Conservation (phyloP, 352 stramenopile species). For the Pythium aquatile region DNA sequence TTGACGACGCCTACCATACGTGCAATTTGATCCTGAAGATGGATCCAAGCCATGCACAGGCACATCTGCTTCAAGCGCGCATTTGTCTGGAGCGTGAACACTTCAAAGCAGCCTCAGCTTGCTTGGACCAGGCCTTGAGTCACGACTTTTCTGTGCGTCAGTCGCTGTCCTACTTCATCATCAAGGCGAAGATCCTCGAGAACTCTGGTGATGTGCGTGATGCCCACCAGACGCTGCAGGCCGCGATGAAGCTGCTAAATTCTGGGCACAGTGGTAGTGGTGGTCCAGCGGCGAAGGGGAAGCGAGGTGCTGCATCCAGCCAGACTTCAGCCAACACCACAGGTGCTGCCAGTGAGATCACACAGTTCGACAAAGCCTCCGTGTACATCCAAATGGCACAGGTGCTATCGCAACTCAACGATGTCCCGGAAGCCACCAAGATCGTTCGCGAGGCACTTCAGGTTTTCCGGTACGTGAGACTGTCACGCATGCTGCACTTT, state of each 20-base stretch:
- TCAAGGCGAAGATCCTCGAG: slow-evolving; percentile 85
- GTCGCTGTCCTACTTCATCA: slow-evolving; percentile 82
- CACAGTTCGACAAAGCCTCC: slow-evolving; percentile 80
- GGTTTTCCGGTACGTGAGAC: slow-evolving; percentile 50
- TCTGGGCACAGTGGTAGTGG: not conserved
- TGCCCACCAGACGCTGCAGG: slow-evolving; percentile 73
- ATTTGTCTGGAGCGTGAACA: slow-evolving; percentile 81
- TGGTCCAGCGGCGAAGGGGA: slow-evolving; percentile 11
- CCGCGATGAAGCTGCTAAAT: slow-evolving; percentile 69
- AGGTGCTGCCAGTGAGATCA: slow-evolving; percentile 31
- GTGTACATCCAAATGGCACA: slow-evolving; percentile 88
- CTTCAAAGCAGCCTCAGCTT: slow-evolving; percentile 59
- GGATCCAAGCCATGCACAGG: slow-evolving; percentile 66
- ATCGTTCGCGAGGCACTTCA: slow-evolving; percentile 70
- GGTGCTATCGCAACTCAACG: slow-evolving; percentile 76
- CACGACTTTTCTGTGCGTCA: slow-evolving; percentile 89
- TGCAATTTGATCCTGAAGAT: slow-evolving; percentile 80
- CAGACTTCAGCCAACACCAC: not conserved
- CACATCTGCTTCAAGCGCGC: slow-evolving; percentile 82
- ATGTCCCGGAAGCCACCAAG: slow-evolving; percentile 62
- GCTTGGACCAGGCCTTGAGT: slow-evolving; percentile 87
- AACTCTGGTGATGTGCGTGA: slow-evolving; percentile 77
- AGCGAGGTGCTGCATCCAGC: slow-evolving; percentile 7
- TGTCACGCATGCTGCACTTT: not conserved
- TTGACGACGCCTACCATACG: slow-evolving; percentile 81